phyloP scores from a whole-genome alignment of 371 early-diverging fungal species.

The Mortierella sp. region DNA sequence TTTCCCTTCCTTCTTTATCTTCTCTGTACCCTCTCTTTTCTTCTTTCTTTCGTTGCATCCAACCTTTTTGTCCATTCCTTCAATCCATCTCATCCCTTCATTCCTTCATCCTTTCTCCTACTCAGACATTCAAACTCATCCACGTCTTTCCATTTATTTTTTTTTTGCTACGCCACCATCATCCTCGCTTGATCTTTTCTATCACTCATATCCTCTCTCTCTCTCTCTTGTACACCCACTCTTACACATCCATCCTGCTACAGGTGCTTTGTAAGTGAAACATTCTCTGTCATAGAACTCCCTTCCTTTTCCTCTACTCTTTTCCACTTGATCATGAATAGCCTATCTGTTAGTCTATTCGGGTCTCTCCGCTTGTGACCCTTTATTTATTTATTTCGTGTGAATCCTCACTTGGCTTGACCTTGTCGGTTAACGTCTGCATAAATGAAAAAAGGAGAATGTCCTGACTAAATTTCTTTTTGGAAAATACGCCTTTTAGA shows the following conservation, averaged over 20 bases:
- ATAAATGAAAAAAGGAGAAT: too few relatives aligned
- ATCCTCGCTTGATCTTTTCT: too few relatives aligned
- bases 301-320: background rate
- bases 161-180: background rate
- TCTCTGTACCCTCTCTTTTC: constrained; percentile 6
- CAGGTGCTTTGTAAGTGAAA: too few relatives aligned
- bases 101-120: constrained; percentile 1
- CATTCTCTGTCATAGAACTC: background rate
- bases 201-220: background rate
- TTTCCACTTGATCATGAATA: background rate
- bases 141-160: background rate
- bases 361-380: background rate
- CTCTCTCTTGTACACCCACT: background rate
- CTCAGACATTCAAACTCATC: too few relatives aligned
- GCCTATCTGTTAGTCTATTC: too few relatives aligned
- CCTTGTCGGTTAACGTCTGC: too few relatives aligned
- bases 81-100: background rate
- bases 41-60: constrained; percentile 1
- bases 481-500: background rate
- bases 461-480: background rate
- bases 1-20: background rate
- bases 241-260: background rate
- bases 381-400: background rate
- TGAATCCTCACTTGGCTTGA: background rate
- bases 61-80: background rate